Evolutionary conservation across 2,329 filamentous ascomycete species (phyloP).

Genomic region (Fusarium nelsonii): DNA sequence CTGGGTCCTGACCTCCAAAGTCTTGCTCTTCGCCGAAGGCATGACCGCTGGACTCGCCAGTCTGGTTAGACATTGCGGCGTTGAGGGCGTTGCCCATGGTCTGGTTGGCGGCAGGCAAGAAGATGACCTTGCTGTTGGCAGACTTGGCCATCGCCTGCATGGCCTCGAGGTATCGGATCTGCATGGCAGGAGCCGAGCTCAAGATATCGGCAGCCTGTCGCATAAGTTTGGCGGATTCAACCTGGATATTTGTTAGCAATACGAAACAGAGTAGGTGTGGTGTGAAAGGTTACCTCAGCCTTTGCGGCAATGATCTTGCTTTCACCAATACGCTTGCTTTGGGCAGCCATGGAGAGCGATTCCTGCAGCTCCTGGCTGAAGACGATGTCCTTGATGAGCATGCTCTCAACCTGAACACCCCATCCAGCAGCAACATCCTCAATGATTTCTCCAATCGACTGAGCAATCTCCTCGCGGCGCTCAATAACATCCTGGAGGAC

Average conservation of each 20-base stretch:
- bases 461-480: constrained; percentile 95
- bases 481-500: constrained; percentile 98
- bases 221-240: constrained; percentile 95
- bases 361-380: constrained; percentile 97
- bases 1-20: constrained; percentile 65
- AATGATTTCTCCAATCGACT: constrained; percentile 96
- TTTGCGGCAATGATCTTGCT: constrained; percentile 98
- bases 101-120: constrained; percentile 74
- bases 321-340: constrained; percentile 98
- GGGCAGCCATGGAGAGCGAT: constrained; percentile 96
- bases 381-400: constrained; percentile 99
- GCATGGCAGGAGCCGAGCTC: constrained; percentile 93
- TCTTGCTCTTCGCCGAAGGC: constrained; percentile 57
- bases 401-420: constrained; percentile 96
- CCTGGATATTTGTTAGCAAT: constrained; percentile 54
- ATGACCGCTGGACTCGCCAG: constrained; percentile 66
- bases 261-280: background rate
- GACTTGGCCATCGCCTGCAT: constrained; percentile 99
- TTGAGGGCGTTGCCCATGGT: constrained; percentile 63
- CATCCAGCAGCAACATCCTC: constrained; percentile 93
- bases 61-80: constrained; percentile 57
- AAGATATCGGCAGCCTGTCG: constrained; percentile 94
- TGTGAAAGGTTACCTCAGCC: constrained; percentile 71
- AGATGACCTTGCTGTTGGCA: constrained; percentile 90
- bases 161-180: constrained; percentile 96